phyloP scores from a whole-genome alignment of 768 basidiomycete genomes.

The Imleria badia region DNA sequence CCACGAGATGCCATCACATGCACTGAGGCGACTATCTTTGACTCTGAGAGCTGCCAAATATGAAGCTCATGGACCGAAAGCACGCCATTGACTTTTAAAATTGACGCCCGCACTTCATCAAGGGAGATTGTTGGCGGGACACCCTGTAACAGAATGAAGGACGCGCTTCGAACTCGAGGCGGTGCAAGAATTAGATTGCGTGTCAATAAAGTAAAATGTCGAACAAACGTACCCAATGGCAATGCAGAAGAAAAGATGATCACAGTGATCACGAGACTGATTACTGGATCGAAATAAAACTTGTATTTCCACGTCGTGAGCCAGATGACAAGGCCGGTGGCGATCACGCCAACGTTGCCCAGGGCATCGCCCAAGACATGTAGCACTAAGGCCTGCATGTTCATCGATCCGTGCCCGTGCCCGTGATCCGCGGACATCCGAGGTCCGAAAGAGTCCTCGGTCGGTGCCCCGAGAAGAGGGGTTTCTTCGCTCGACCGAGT shows the following conservation, averaged over 20 bases:
- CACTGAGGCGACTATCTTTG: conserved; percentile 92
- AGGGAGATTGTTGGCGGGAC: conserved; percentile 88
- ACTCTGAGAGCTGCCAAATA: conserved; percentile 96
- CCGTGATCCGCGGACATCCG: conserved; percentile 18
- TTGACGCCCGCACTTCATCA: conserved; percentile 82
- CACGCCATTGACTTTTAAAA: conserved; percentile 81
- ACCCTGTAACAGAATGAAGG: conserved; percentile 93
- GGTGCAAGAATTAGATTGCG: conserved; percentile 12
- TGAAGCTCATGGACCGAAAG: conserved; percentile 88
- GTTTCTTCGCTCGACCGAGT: conserved; percentile 39
- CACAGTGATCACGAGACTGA: conserved; percentile 90
- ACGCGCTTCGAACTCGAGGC: conserved; percentile 74
- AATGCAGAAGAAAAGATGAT: conserved; percentile 97
- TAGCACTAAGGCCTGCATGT: conserved; percentile 93
- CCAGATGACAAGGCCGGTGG: conserved; percentile 94
- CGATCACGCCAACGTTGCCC: conserved; percentile 97
- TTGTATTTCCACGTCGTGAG: conserved; percentile 80
- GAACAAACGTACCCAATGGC: conserved; percentile 65
- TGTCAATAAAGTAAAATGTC: neutral
- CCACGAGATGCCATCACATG: conserved; percentile 84
- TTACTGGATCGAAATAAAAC: conserved; percentile 89
- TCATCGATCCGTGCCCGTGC: conserved; percentile 72
- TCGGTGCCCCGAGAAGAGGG: conserved; percentile 37
- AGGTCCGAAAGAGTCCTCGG: conserved; percentile 2
- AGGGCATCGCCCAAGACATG: conserved; percentile 97